Base-by-base conservation (phyloP, 2,329 filamentous ascomycete genomes). In the Malbranchea zuffiana region DNA sequence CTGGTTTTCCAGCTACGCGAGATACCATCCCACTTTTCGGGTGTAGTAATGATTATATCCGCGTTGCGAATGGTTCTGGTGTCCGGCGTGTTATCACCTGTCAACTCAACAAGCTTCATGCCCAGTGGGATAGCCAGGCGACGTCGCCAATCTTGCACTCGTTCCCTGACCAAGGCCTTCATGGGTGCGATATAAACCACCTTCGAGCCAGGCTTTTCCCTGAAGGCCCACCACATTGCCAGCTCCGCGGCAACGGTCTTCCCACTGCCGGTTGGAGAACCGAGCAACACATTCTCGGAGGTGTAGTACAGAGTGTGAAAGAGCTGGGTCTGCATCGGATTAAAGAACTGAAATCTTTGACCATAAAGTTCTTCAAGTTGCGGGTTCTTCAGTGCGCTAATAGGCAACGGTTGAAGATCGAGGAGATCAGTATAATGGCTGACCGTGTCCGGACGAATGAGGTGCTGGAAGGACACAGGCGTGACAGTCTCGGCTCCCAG, bases 21-120 rank as follows among this genome's bases (percentile, higher is more conserved):
- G 49, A 98, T 96, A 74, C 92, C 92, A 56, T 98, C 92, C 90
- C 90, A 98, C 58, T 98, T 98, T 63, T 98, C 90, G n/a, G 90
- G 92, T 0, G 92, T 98, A 0, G 90, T 98, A 51, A 98, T 86
- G 50, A 98, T 98, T 44, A 98, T 85, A 56, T 98, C 90, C 3
- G 90, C 90, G 54, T 96, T 82, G 49, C 87, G 77, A 50, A 98
- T 98, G 0, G 88, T 95, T 34, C 85, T 74, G 1, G 90, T 98
- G 54, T 98, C 90, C 0, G 92, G 92, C 0, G 92, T 98, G 53
- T 96, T 98, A 64, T 98, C 90, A 67, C 82, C 87, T 8, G 92
- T 98, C 65, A 98, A 67, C 61, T 98, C 90, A 11, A 98, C 90
- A 13, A 98, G 68, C 59, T 85, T 92, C 44, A 96, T 59, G 0